These are phyloP conservation scores for Trametes meyenii DNA, from an alignment of 768 basidiomycete genomes.

Conservation along the genomic window DNA sequence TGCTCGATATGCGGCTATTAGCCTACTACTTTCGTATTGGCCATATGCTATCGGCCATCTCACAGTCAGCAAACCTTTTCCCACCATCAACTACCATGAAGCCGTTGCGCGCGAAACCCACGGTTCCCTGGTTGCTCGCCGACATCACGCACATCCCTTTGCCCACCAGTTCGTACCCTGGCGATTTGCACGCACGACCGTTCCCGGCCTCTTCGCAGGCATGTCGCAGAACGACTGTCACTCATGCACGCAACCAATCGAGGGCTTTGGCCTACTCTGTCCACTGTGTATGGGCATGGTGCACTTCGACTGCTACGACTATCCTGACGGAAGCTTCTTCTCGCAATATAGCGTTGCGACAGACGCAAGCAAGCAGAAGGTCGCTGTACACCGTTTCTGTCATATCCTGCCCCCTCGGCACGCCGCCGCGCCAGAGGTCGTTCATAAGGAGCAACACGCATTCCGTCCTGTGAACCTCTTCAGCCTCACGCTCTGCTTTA, in stretches of 20 bases:
- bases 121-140: conserved; percentile 17
- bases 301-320: conserved; percentile 81
- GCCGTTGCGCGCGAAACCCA: conserved; percentile 25
- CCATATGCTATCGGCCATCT: conserved; percentile 71
- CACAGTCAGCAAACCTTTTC: conserved; percentile 56
- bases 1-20: conserved; percentile 57
- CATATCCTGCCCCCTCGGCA: conserved; percentile 42
- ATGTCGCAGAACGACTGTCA: conserved; percentile 52
- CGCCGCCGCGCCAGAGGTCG: conserved; percentile 22
- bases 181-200: conserved; percentile 47
- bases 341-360: conserved; percentile 52
- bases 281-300: conserved; percentile 68
- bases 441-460: conserved; percentile 45
- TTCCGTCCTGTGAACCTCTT: conserved; percentile 69
- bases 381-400: conserved; percentile 68
- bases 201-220: conserved; percentile 33
- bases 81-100: conserved; percentile 39
- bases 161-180: conserved; percentile 73
- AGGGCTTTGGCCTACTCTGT: conserved; percentile 74
- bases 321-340: conserved; percentile 62
- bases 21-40: conserved; percentile 64
- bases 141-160: conserved; percentile 39
- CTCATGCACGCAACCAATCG: conserved; percentile 54
- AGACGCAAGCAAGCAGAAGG: conserved; percentile 52
- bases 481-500: conserved; percentile 69